Conservation (phyloP, 2,329 filamentous ascomycete genomes). For the Colletotrichum neosansevieriae region DNA sequence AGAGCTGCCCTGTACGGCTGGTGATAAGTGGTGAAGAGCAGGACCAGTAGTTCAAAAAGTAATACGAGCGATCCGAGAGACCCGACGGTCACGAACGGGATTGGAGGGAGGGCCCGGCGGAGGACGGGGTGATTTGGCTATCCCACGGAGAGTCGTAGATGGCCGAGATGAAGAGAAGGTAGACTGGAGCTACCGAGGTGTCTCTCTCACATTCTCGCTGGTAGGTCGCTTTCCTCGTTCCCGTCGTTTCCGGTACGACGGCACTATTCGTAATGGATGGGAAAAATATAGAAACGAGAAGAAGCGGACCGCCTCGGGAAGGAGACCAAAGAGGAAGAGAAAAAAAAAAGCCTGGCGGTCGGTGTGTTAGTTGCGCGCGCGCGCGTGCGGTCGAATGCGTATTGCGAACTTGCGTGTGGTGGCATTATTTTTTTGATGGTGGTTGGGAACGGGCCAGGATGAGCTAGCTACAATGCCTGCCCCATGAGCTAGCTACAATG, state of each 20-base stretch:
- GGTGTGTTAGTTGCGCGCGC: constrained; percentile 12
- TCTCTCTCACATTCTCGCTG: not conserved
- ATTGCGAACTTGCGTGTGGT: too few relatives aligned
- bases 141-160: constrained; percentile 19
- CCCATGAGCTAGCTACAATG: not conserved
- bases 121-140: constrained; percentile 14
- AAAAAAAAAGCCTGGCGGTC: not conserved
- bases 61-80: constrained; percentile 35
- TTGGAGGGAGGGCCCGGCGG: constrained; percentile 5
- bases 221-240: constrained; percentile 15
- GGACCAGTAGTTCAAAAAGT: constrained; percentile 14
- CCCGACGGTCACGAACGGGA: constrained; percentile 17
- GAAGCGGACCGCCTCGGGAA: constrained; percentile 17
- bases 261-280: not conserved
- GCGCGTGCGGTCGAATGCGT: not conserved
- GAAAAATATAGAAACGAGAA: constrained; percentile 13
- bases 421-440: constrained; percentile 24
- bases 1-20: not conserved
- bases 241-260: constrained; percentile 28
- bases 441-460: constrained; percentile 25
- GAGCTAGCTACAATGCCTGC: too few relatives aligned
- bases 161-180: constrained; percentile 11
- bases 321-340: not conserved
- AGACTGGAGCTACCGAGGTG: not conserved
- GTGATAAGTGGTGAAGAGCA: not conserved